These are phyloP conservation scores for Penicillium psychrofluorescens DNA, from an alignment of 495 filamentous ascomycete species.

Conservation along the genomic window DNA sequence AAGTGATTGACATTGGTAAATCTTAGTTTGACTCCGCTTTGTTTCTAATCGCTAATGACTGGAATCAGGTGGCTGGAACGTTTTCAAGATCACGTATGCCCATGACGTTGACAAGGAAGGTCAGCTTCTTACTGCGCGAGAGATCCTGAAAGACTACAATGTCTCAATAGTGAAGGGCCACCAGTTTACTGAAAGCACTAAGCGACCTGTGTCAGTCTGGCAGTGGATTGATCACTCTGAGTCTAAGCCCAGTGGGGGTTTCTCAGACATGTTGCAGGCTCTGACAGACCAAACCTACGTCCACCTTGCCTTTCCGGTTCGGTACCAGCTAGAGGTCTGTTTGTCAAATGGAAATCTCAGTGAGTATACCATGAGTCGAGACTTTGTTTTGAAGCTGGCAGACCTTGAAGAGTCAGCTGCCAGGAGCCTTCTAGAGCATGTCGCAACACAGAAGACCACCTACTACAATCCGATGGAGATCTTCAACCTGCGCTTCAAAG, in stretches of 20 bases:
- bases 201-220: slow-evolving; percentile 39
- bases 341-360: slow-evolving; percentile 74
- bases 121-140: slow-evolving; percentile 36
- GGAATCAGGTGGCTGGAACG: slow-evolving; percentile 32
- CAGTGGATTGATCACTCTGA: slow-evolving; percentile 43
- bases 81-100: slow-evolving; percentile 26
- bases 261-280: slow-evolving; percentile 23
- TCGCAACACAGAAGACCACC: slow-evolving; percentile 49
- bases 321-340: slow-evolving; percentile 91
- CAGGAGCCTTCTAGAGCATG: slow-evolving; percentile 52
- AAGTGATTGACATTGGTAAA: slow-evolving; percentile 71
- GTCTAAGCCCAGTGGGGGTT: slow-evolving; percentile 1
- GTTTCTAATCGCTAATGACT: background rate
- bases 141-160: slow-evolving; percentile 68
- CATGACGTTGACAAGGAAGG: slow-evolving; percentile 18
- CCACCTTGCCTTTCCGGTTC: slow-evolving; percentile 60
- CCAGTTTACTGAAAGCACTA: slow-evolving; percentile 10
- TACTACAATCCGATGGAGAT: slow-evolving; percentile 69
- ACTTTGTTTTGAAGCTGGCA: slow-evolving; percentile 57
- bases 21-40: background rate
- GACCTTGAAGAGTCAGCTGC: slow-evolving; percentile 41
- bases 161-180: slow-evolving; percentile 36
- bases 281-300: slow-evolving; percentile 27
- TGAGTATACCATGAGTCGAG: slow-evolving; percentile 60
- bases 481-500: slow-evolving; percentile 49